Evolutionary conservation across 495 filamentous ascomycete genomes (phyloP).

Genomic region (Cetradonia linearis): DNA sequence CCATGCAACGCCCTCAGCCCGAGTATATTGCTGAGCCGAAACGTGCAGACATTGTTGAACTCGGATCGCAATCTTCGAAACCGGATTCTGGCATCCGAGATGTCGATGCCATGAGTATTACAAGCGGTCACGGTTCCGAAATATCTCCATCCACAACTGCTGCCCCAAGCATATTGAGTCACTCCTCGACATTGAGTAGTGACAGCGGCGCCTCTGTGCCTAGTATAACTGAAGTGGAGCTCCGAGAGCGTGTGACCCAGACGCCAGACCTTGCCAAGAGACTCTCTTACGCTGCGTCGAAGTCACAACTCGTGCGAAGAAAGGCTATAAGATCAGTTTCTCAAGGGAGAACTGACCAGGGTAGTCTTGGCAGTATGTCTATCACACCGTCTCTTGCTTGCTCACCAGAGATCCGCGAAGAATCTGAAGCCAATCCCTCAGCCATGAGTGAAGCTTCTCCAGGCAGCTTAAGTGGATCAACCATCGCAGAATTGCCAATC

Average conservation of each 20-base stretch:
- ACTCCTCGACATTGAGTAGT: slow-evolving; percentile 9
- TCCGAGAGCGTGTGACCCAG: background rate
- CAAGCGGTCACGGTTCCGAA: background rate
- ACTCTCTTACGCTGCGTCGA: background rate
- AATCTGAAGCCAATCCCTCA: background rate
- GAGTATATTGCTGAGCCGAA: background rate
- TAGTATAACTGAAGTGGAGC: slow-evolving; percentile 7
- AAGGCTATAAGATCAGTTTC: background rate
- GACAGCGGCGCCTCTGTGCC: slow-evolving; percentile 3
- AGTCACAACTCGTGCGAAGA: background rate
- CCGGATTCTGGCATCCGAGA: background rate
- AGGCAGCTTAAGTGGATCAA: background rate
- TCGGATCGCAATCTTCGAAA: background rate
- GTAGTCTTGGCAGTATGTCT: background rate
- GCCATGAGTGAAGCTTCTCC: background rate
- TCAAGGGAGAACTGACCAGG: background rate
- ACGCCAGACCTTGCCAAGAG: background rate
- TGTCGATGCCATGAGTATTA: background rate
- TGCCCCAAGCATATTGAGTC: slow-evolving; percentile 13
- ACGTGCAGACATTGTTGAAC: background rate
- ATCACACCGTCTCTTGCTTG: background rate
- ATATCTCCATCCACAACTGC: background rate
- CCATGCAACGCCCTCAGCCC: background rate
- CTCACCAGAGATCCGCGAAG: background rate
- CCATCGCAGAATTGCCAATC: background rate